Evolutionary conservation across 2,329 filamentous ascomycete genomes (phyloP).

Genomic region (Penicillium aurantiogriseum): DNA sequence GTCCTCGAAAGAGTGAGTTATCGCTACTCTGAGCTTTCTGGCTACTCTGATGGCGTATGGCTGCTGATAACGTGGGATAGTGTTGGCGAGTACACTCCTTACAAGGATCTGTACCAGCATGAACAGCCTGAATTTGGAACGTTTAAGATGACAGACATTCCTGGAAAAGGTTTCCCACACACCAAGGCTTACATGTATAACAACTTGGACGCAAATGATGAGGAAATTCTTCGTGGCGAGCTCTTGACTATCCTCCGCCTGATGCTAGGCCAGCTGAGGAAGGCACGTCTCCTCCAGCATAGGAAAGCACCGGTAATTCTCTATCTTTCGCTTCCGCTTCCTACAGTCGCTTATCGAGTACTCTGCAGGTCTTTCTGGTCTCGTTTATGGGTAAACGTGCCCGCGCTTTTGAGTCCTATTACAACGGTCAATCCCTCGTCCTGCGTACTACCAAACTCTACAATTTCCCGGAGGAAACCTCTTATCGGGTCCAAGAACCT

Average conservation of each 20-base stretch:
- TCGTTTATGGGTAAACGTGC: background rate
- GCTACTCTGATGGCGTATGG: background rate
- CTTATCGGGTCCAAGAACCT: background rate
- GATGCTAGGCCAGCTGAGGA: background rate
- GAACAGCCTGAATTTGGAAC: background rate
- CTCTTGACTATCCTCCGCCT: background rate
- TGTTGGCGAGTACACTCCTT: background rate
- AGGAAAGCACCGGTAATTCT: background rate
- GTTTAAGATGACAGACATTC: background rate
- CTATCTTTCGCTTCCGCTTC: background rate
- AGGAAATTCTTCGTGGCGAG: background rate
- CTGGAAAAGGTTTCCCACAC: background rate
- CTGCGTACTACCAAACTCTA: background rate
- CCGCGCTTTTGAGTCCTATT: background rate
- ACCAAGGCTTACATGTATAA: background rate
- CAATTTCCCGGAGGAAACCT: background rate
- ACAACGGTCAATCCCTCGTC: background rate
- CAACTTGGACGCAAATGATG: fast-evolving
- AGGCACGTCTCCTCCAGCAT: background rate
- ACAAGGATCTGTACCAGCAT: background rate
- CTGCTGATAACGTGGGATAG: background rate
- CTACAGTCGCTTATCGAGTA: background rate
- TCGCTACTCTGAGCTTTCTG: too few relatives aligned
- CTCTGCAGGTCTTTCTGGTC: background rate
- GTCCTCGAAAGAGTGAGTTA: too few relatives aligned